Evolutionary conservation across 2,329 filamentous ascomycete genomes (phyloP).

Genomic region (Keithomyces neogunnii): DNA sequence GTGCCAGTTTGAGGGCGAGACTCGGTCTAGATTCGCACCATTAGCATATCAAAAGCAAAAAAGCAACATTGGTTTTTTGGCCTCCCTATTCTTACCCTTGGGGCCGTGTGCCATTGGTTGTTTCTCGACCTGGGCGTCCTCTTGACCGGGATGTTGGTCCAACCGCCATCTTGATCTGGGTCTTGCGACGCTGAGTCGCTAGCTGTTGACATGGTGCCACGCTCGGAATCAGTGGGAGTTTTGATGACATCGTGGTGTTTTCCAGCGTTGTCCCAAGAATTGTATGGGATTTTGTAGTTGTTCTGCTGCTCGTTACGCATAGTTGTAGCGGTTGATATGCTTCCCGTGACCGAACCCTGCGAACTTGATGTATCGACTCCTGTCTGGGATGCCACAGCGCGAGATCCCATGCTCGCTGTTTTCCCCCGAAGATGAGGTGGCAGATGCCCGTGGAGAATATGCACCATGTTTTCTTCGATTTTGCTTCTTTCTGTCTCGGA

Average conservation of each 20-base stretch:
- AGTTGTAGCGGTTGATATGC: constrained; percentile 23
- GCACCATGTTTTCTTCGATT: background rate
- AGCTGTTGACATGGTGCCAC: constrained; percentile 5
- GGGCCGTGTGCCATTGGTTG: constrained; percentile 16
- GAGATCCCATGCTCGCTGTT: background rate
- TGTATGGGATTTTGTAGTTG: constrained; percentile 11
- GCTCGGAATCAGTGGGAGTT: constrained; percentile 14
- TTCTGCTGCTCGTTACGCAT: constrained; percentile 11
- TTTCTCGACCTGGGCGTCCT: background rate
- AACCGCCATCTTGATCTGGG: background rate
- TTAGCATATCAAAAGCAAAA: background rate
- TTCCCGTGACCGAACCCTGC: constrained; percentile 3
- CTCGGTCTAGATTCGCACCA: background rate
- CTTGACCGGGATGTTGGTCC: background rate
- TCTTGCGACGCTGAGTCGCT: background rate
- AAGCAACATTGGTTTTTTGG: background rate
- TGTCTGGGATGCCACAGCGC: background rate
- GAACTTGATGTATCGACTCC: background rate
- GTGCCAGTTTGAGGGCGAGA: background rate
- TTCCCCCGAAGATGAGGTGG: background rate
- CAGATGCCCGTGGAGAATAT: background rate
- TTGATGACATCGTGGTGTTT: constrained; percentile 14
- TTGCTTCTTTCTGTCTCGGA: background rate
- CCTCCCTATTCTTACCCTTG: background rate
- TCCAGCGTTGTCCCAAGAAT: constrained; percentile 23